Evolutionary conservation across 176 grass and related monocot species (phyloP).

Genomic region (Zoysia pacifica): DNA sequence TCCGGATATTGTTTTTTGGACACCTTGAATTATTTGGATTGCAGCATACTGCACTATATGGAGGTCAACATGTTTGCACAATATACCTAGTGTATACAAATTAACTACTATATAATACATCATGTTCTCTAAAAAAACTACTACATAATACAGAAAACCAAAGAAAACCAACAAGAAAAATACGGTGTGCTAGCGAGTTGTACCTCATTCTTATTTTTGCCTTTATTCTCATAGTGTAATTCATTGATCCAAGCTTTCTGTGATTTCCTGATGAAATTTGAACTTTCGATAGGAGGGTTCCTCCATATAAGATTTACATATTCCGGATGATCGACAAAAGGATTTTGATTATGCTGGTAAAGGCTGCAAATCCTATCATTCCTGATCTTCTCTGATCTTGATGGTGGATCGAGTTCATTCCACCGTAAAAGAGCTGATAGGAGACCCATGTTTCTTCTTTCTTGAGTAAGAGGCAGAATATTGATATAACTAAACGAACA

Average conservation of each 20-base stretch:
- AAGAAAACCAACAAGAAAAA: background rate
- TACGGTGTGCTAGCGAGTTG: background rate
- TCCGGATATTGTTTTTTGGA: background rate
- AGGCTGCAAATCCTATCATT: slow-evolving; percentile 66
- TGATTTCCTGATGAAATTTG: background rate
- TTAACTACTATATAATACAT: background rate
- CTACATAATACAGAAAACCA: background rate
- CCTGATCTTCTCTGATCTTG: slow-evolving; percentile 58
- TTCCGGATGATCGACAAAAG: slow-evolving; percentile 78
- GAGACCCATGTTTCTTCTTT: slow-evolving; percentile 65
- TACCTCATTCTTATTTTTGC: slow-evolving; percentile 49
- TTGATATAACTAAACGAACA: slow-evolving; percentile 7
- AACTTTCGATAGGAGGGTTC: slow-evolving; percentile 29
- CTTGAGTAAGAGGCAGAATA: slow-evolving; percentile 40
- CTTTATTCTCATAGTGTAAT: slow-evolving; percentile 48
- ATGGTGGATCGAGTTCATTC: slow-evolving; percentile 77
- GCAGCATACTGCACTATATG: background rate
- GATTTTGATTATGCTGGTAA: slow-evolving; percentile 84
- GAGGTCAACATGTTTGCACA: too few relatives aligned
- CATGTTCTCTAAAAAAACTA: background rate
- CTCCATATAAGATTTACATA: slow-evolving; percentile 72
- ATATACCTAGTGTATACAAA: background rate
- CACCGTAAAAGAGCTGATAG: slow-evolving; percentile 65
- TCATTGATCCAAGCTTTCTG: slow-evolving; percentile 46
- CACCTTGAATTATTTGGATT: background rate